Evolutionary conservation across 2,329 filamentous ascomycete species (phyloP), one percentile per base, ranked within the genome.

Genomic region (Aspergillus awamori): DNA sequence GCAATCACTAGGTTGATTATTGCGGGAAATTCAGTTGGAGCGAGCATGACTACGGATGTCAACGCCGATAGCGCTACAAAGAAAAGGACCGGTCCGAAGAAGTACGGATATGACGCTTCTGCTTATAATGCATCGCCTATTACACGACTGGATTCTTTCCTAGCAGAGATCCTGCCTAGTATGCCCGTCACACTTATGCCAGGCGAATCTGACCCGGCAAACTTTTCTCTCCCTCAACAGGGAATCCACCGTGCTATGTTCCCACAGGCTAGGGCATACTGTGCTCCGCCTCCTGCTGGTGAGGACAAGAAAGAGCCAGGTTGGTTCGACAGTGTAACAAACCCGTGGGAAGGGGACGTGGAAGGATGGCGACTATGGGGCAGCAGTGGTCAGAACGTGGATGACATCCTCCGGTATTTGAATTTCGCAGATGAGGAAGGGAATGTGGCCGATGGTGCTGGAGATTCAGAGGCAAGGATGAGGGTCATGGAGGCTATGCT

Each of bases 401-500:
- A 96, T 69, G 96, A 99, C 75, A 87, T 98, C 3, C 91, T 93
- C 76, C 95, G 94, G 75, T 99, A 99, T 72, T 85, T 98, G 26
- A 87, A 89, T 60, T 72, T 79, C 41, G 58, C 71, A 4, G 70
- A 70, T 43, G 70, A 74, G 1, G 72, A 73, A 36, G 66, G 64
- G 7, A 67, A 69, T 8, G 63, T 62, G 0, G 41, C n/a, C 26
- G 70, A 69, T 28, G 67, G 67, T n/a, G 64, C 74, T 51, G 64
- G 63, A 7, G 75, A 79, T 45, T 88, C 86, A 38, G 87, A 92
- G 45, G 87, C 93, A 67, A 81, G 93, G 20, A 73, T 98, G 26
- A 89, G 89, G 51, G 91, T 97, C 85, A 95, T 98, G 90, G 95
- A 98, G 77, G 89, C 89, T 60, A 95, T 96, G 87, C 88, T 96